These are phyloP conservation scores for Zea mays DNA, from an alignment of 176 grass and related monocot genomes.

Conservation along the genomic window Zm-B73-REFERENCE-NAM-5.0 NC_050103.1:166458001-166458500, in stretches of 20 bases:
- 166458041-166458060: constrained; percentile 27
- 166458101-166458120: not conserved
- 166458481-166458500: no score
- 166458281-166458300: no score
- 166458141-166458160: not conserved
- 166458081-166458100: not conserved
- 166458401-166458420: no score
- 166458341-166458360: no score
- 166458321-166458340: no score
- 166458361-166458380: no score
- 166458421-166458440: no score
- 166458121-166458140: not conserved
- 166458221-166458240: constrained; percentile 27
- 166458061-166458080: not conserved
- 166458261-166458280: not conserved
- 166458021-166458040: not conserved
- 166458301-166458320: no score
- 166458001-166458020: not conserved
- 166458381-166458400: no score
- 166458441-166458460: no score
- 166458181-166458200: constrained; percentile 18
- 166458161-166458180: not conserved
- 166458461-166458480: no score
- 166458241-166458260: not conserved
- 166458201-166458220: not conserved